Evolutionary conservation across 1,284 basidiomycete genomes (phyloP).

Genomic region (Rhodofomes roseus): DNA sequence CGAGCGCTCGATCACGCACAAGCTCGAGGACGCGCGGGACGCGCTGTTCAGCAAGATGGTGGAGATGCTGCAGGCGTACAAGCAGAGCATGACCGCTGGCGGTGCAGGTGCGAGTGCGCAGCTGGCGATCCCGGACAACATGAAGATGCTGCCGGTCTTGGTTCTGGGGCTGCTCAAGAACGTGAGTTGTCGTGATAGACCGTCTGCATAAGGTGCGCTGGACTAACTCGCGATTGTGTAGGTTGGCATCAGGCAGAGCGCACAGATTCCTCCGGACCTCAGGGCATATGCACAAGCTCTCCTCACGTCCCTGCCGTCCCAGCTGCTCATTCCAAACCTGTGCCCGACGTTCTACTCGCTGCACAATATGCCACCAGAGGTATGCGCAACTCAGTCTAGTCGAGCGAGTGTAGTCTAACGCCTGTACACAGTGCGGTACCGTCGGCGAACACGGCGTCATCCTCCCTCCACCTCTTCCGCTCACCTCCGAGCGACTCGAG

Average conservation of each 20-base stretch:
- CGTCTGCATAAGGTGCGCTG: background rate
- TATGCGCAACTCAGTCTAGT: conserved; percentile 30
- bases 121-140: conserved; percentile 86
- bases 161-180: conserved; percentile 92
- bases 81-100: conserved; percentile 93
- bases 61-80: conserved; percentile 91
- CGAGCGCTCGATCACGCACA: conserved; percentile 86
- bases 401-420: background rate
- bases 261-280: conserved; percentile 95
- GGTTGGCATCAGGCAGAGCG: conserved; percentile 92
- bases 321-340: conserved; percentile 90
- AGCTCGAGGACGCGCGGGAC: conserved; percentile 92
- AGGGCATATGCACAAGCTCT: conserved; percentile 94
- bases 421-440: conserved; percentile 58
- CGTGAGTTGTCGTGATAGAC: conserved; percentile 43
- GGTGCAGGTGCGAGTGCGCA: conserved; percentile 94
- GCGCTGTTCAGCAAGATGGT: conserved; percentile 88
- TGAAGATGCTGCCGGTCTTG: conserved; percentile 92
- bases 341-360: conserved; percentile 95
- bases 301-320: conserved; percentile 87
- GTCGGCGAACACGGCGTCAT: conserved; percentile 80
- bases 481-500: conserved; percentile 92
- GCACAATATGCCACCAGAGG: conserved; percentile 95
- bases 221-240: conserved; percentile 27
- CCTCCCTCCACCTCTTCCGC: conserved; percentile 83